Conservation (phyloP, 1,284 basidiomycete genomes). For the Mycena citricolor region DNA sequence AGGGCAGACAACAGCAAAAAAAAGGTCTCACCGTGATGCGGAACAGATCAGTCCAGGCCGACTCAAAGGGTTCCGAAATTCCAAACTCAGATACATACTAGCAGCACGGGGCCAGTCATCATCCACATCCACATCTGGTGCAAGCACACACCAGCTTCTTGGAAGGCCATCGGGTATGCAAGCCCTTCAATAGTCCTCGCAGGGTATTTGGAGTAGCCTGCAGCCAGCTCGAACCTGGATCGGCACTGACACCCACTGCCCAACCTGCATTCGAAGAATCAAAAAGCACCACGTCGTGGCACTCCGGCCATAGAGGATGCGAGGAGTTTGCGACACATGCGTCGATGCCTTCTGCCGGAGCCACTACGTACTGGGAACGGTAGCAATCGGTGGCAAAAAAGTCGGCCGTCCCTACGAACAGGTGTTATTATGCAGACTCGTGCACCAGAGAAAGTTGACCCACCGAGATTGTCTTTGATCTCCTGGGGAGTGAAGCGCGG, state of each 20-base stretch:
- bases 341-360: conserved; percentile 40
- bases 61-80: conserved; percentile 44
- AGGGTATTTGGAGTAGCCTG: conserved; percentile 44
- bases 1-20: not conserved
- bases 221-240: conserved; percentile 41
- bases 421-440: not conserved
- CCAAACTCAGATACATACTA: conserved; percentile 50
- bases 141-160: conserved; percentile 40
- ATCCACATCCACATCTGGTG: not conserved
- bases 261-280: conserved; percentile 44
- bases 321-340: conserved; percentile 39
- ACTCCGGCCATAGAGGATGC: conserved; percentile 46
- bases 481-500: conserved; percentile 46
- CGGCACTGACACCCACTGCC: conserved; percentile 42
- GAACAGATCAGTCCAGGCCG: conserved; percentile 38
- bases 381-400: conserved; percentile 51
- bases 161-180: conserved; percentile 43
- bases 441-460: not conserved
- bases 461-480: conserved; percentile 41
- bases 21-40: conserved; percentile 32
- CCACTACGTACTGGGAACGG: conserved; percentile 38
- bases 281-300: conserved; percentile 36
- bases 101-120: not conserved
- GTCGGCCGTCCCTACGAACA: conserved; percentile 41
- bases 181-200: conserved; percentile 34